phyloP scores from a whole-genome alignment of 164 flowering plant species.

The Warburgia ugandensis region DNA sequence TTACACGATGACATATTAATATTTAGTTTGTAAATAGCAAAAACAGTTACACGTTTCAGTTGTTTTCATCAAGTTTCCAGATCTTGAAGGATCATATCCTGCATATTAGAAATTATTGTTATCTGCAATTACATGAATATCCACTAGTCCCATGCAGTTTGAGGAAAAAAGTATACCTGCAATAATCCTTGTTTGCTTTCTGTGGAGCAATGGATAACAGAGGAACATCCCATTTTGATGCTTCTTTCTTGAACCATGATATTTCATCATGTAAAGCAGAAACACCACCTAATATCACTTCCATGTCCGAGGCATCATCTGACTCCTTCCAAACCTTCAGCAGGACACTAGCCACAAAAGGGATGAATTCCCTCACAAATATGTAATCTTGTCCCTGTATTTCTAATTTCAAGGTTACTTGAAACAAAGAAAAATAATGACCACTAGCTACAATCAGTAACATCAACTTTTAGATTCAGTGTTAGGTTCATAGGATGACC shows the following conservation, averaged over 20 bases:
- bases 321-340: conserved; percentile 59
- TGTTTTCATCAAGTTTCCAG: too few species aligned
- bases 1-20: too few species aligned
- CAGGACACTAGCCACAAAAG: conserved; percentile 64
- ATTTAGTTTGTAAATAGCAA: too few species aligned
- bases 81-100: too few species aligned
- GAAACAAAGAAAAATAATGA: not conserved
- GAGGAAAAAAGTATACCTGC: conserved; percentile 48
- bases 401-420: conserved; percentile 4
- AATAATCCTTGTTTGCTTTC: conserved; percentile 45
- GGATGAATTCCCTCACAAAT: conserved; percentile 69
- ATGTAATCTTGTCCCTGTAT: conserved; percentile 77
- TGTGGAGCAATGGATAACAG: conserved; percentile 40
- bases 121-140: too few species aligned
- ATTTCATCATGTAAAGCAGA: conserved; percentile 73
- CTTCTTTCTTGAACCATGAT: conserved; percentile 81
- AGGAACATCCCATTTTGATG: conserved; percentile 55
- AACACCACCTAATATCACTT: conserved; percentile 57
- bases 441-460: not conserved
- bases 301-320: conserved; percentile 47
- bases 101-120: too few species aligned
- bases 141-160: not conserved
- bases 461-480: not conserved
- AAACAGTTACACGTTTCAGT: too few species aligned
- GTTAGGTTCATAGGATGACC: not conserved